phyloP scores from a whole-genome alignment of 352 stramenopile species.

The Phytopythium litorale region DNA sequence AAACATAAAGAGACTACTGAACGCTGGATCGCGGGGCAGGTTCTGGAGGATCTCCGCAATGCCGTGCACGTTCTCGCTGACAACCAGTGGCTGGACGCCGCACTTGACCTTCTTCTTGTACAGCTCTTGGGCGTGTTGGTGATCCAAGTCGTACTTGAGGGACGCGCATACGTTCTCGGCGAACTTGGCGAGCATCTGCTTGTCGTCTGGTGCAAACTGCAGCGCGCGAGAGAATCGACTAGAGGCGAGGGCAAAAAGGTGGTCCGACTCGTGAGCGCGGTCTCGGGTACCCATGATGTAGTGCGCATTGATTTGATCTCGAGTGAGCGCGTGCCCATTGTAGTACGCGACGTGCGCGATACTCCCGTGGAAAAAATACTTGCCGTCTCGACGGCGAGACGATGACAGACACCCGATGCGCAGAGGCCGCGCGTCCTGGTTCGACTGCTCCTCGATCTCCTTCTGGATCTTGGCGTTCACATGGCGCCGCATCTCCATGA shows the following conservation, averaged over 20 bases:
- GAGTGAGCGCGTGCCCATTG: constrained; percentile 43
- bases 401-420: constrained; percentile 76
- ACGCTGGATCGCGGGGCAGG: constrained; percentile 63
- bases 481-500: constrained; percentile 64
- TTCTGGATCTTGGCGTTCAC: constrained; percentile 70
- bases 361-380: constrained; percentile 82
- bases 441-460: constrained; percentile 59
- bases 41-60: constrained; percentile 83
- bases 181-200: constrained; percentile 62
- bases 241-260: constrained; percentile 74
- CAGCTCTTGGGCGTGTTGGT: constrained; percentile 51
- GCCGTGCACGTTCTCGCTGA: constrained; percentile 60
- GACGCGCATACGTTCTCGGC: constrained; percentile 79
- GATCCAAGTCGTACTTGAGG: constrained; percentile 77
- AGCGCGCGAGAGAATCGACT: constrained; percentile 64
- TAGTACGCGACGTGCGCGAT: constrained; percentile 88
- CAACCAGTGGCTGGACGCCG: constrained; percentile 48
- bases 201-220: constrained; percentile 55
- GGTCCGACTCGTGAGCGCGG: constrained; percentile 57
- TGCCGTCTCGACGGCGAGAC: constrained; percentile 54
- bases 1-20: constrained; percentile 76
- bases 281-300: constrained; percentile 66
- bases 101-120: constrained; percentile 84
- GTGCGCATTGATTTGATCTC: constrained; percentile 72
- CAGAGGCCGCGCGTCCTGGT: constrained; percentile 49